These are phyloP conservation scores for Trichoderma sp. DNA, from an alignment of 2,329 filamentous ascomycete species.

Conservation along the genomic window DNA sequence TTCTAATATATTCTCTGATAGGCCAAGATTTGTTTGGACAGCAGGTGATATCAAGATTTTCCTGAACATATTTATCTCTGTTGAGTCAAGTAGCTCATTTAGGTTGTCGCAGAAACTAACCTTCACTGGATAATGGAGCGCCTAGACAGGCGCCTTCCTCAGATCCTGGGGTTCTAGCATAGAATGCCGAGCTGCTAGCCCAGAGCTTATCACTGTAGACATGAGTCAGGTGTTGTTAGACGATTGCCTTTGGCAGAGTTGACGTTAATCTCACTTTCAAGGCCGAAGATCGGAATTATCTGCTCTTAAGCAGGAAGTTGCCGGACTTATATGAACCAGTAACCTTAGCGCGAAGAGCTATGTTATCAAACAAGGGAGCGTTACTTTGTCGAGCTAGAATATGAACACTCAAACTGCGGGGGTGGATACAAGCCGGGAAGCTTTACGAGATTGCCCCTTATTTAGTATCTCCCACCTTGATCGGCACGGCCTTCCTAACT, in stretches of 20 bases:
- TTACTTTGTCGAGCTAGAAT: background rate
- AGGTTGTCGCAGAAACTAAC: background rate
- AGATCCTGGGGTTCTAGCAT: background rate
- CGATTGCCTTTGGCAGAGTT: background rate
- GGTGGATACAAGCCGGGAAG: background rate
- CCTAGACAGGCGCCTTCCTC: background rate
- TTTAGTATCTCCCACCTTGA: background rate
- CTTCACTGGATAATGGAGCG: background rate
- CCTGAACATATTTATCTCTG: background rate
- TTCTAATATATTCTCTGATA: background rate
- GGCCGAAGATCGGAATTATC: no score
- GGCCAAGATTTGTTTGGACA: background rate
- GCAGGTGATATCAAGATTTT: background rate
- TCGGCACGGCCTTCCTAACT: background rate
- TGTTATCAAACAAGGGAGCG: background rate
- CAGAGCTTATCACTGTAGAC: background rate
- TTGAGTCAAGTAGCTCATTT: background rate
- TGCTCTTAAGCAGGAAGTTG: no score
- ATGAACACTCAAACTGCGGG: background rate
- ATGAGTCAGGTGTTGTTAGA: background rate
- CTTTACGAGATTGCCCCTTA: background rate
- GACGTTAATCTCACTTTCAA: background rate
- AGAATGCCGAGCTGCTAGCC: background rate
- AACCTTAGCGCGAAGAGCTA: background rate
- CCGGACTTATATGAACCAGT: background rate